These are phyloP conservation scores for Neopestalotiopsis sp. DNA, from an alignment of 2,329 filamentous ascomycete species.

Conservation along the genomic window DNA sequence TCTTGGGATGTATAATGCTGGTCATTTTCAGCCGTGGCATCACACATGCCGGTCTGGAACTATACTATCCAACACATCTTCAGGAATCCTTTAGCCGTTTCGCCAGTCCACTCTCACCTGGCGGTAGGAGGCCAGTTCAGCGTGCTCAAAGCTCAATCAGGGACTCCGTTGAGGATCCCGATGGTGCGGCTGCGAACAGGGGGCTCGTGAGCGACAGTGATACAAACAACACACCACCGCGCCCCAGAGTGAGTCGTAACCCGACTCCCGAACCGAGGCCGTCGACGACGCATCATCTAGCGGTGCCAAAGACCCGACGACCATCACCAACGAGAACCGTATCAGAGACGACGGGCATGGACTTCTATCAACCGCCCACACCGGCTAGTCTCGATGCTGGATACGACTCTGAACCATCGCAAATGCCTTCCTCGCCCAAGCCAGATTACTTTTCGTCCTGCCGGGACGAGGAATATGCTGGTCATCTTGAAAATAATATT, in stretches of 20 bases:
- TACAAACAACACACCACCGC: constrained; percentile 1
- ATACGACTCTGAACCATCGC: constrained; percentile 39
- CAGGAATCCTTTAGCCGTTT: constrained; percentile 27
- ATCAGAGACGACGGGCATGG: constrained; percentile 27
- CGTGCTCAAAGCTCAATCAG: background rate
- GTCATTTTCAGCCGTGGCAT: constrained; percentile 77
- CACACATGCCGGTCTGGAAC: constrained; percentile 34
- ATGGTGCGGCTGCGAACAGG: background rate
- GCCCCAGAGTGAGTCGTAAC: constrained; percentile 1
- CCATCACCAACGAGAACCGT: constrained; percentile 27
- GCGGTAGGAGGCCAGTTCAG: background rate
- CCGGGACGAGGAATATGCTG: background rate
- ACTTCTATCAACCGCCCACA: constrained; percentile 30
- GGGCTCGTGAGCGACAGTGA: constrained; percentile 5
- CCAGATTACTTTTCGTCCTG: constrained; percentile 30
- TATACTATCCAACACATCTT: constrained; percentile 36
- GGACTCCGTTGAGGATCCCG: constrained; percentile 13
- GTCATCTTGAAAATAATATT: background rate
- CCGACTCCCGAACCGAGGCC: constrained; percentile 14
- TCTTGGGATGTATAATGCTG: constrained; percentile 84
- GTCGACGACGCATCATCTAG: background rate
- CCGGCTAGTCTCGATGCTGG: constrained; percentile 32
- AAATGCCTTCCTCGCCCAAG: constrained; percentile 23
- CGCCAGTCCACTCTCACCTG: constrained; percentile 32
- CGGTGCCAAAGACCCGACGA: constrained; percentile 16